These are phyloP conservation scores for Cicer chorassanicum DNA, from an alignment of 306 rosid species.

Conservation along the genomic window DNA sequence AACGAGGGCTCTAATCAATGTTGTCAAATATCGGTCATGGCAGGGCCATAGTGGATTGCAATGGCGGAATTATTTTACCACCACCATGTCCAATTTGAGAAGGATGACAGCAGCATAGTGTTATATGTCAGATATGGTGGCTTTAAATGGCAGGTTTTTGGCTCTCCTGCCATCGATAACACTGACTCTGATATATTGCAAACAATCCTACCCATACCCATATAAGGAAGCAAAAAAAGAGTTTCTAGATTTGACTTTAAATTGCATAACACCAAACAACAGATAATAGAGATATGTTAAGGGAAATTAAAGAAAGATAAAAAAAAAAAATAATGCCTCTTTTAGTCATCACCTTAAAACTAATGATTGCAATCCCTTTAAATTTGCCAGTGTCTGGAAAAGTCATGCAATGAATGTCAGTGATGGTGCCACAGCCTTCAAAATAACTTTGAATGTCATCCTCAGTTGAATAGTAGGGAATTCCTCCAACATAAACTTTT, in stretches of 20 bases:
- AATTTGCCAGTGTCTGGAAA: slow-evolving; percentile 95
- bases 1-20: background rate
- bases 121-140: too few relatives aligned
- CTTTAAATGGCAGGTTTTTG: too few relatives aligned
- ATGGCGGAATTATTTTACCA: too few relatives aligned
- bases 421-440: slow-evolving; percentile 86
- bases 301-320: background rate
- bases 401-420: slow-evolving; percentile 84
- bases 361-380: slow-evolving; percentile 88
- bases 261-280: background rate
- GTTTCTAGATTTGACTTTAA: slow-evolving; percentile 26
- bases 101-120: too few relatives aligned
- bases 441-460: slow-evolving; percentile 90
- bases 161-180: too few relatives aligned
- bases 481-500: slow-evolving; percentile 94
- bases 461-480: slow-evolving; percentile 91
- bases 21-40: too few relatives aligned
- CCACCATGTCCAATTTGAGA: too few relatives aligned
- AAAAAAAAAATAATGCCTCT: background rate
- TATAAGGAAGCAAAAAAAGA: slow-evolving; percentile 10
- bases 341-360: slow-evolving; percentile 70
- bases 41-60: too few relatives aligned
- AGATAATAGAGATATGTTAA: background rate
- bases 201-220: slow-evolving; percentile 3
- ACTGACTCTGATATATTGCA: background rate